Conservation (phyloP, 768 basidiomycete genomes). For the Exidia glandulosa region DNA sequence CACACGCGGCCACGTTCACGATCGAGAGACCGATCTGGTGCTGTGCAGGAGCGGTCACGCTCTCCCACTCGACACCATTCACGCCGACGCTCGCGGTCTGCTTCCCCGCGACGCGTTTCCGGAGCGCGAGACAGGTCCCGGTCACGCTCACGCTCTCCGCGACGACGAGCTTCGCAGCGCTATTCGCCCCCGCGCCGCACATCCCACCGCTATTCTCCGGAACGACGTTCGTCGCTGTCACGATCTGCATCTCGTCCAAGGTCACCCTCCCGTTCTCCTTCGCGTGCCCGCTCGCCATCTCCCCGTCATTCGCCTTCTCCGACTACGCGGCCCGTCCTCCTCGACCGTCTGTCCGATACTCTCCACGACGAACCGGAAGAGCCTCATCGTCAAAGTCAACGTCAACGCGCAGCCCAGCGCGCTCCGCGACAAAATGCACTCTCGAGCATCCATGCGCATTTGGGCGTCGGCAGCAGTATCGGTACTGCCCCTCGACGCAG, state of each 20-base stretch:
- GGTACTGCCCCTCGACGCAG: neutral
- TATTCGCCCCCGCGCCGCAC: too few relatives aligned
- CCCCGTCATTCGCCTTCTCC: too few relatives aligned
- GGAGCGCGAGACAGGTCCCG: neutral
- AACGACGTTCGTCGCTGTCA: too few relatives aligned
- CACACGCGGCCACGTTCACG: neutral
- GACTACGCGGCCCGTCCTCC: too few relatives aligned
- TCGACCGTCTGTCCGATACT: too few relatives aligned
- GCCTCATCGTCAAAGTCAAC: neutral
- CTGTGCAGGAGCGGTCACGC: neutral
- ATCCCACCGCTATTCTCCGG: too few relatives aligned
- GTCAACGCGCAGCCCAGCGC: neutral
- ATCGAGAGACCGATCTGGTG: neutral
- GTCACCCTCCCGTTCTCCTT: too few relatives aligned
- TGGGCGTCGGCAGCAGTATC: neutral
- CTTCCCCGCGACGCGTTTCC: neutral
- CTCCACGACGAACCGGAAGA: too few relatives aligned
- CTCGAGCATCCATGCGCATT: neutral
- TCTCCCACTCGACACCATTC: neutral
- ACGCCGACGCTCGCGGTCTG: neutral
- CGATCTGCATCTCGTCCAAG: too few relatives aligned
- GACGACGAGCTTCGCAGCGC: neutral
- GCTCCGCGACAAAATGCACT: neutral
- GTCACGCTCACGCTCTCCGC: neutral
- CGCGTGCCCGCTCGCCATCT: too few relatives aligned